Base-by-base conservation (phyloP, 345 rosid genomes). In the Bruguiera gymnorhiza region DNA sequence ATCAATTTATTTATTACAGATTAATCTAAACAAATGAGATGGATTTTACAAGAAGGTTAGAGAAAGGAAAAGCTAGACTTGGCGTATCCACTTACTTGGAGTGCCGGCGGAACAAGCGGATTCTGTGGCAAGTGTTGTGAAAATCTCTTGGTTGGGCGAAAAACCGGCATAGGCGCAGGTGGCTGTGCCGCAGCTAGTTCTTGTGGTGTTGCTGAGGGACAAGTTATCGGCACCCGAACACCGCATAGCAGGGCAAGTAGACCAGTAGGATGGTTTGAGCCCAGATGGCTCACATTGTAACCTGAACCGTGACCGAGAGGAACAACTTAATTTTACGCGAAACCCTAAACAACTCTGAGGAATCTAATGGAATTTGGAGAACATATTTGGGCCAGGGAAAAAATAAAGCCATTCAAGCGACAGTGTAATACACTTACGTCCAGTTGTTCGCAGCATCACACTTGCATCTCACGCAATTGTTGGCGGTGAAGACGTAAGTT, bases 151-250 rank as follows among this genome's bases (percentile, higher is more conserved):
- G 57, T 51, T 71, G 8, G 65, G 55, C 48, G 1, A 37, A 79
- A 74, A 90, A 31, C 98, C 98, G 62, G 92, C 83, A 62, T 96
- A 96, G 51, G 84, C 69, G 53, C 98, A 92, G 21, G 84, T 64
- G 10, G 87, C 67, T 31, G 34, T 71, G 66, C 57, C 75, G 68
- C 96, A 92, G 52, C 76, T 46, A 16, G 70, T 48, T 6, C 2
- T 31, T 1, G 86, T 63, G n/a, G 86, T 67, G 78, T 82, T 79
- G 65, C 96, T 80, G 5, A 90, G 16, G 48, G 63, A 60, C 67
- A 85, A 66, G 63, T 21, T 39, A 7, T 75, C 64, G 18, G 86
- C 62, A 46, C 76, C 86, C 55, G 36, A 70, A 71, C 99, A 92
- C 60, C 2, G 80, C 88, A 83, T 50, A 5, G 86, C 50, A 6